Evolutionary conservation across 352 stramenopile species (phyloP), one percentile per base, ranked within the genome.

Genomic region (Globisporangium cylindrosporum): DNA sequence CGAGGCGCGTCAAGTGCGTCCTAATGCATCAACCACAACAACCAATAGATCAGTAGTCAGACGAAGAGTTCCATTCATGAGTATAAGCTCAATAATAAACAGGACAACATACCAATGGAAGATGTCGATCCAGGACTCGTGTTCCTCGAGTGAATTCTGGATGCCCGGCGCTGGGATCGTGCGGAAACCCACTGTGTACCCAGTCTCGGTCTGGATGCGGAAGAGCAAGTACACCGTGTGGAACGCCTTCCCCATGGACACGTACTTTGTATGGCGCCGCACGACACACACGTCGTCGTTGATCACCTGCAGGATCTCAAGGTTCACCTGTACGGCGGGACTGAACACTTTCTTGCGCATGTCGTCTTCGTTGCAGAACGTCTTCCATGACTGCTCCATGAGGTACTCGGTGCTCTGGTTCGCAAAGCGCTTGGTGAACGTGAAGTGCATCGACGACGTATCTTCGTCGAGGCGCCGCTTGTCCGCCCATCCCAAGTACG

Each of bases 181-280:
- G 18, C 81, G 83, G 71, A 92, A 90, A 57, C 80, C 82, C n/a
- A 92, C 64, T 57, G 71, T 86, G 75, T 86, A 90, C 3, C 83
- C 84, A 1, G 20, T 72, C 22, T 76, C 68, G 5, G 74, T 90
- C 51, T 80, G 74, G 57, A 92, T 51, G 15, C 84, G 84, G 64
- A 88, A 92, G 48, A 92, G 73, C 59, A 92, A 59, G 57, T 90
- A 89, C 34, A 92, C 83, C 0, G 83, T 92, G 73, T 89, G 83
- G 72, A 92, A 90, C 10, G 76, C 76, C 27, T 68, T 64, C 0
- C 71, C 64, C 74, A 92, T 80, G 12, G 74, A 73, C 9, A 72
- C 22, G 71, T 90, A 90, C 58, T 77, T 71, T 27, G 81, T 89
- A 64, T 87, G 76, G 36, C 83, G 83, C 3, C 76, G 79, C 59